Evolutionary conservation across 352 stramenopile genomes (phyloP).

Genomic region (Phytophthora quininea): DNA sequence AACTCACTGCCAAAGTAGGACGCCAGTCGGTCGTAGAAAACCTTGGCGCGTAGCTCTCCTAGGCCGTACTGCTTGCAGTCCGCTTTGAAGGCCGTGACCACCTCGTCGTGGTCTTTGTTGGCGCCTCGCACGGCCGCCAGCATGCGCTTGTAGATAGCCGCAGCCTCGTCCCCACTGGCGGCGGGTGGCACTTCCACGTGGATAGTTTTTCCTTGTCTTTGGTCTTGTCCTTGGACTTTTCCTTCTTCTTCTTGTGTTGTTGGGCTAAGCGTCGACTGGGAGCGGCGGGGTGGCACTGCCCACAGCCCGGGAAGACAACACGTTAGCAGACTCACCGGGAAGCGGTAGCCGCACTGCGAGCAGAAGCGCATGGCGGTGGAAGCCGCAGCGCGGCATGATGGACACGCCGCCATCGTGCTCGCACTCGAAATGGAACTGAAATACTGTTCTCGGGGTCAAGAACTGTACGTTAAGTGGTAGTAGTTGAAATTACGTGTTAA

Average conservation of each 20-base stretch:
- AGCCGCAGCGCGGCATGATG: conserved; percentile 42
- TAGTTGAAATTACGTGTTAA: background rate
- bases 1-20: conserved; percentile 73
- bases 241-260: conserved; percentile 24
- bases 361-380: conserved; percentile 50
- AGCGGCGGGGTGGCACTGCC: conserved; percentile 21
- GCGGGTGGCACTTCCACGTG: conserved; percentile 58
- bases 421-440: background rate
- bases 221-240: conserved; percentile 23
- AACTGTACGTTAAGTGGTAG: background rate
- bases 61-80: conserved; percentile 84
- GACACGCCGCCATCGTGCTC: conserved; percentile 36
- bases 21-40: conserved; percentile 65
- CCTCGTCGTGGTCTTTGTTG: conserved; percentile 76
- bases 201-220: background rate
- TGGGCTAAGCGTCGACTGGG: conserved; percentile 20
- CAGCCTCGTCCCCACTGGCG: conserved; percentile 72
- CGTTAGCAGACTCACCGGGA: conserved; percentile 9
- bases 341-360: conserved; percentile 53
- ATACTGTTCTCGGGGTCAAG: background rate
- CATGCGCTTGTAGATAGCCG: conserved; percentile 83
- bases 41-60: conserved; percentile 58
- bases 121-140: conserved; percentile 75
- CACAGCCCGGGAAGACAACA: conserved; percentile 17
- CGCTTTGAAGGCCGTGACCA: conserved; percentile 72